These are phyloP conservation scores for Amoeboaphelidium protococcarum DNA, from an alignment of 371 early-diverging fungal genomes.

Conservation along the genomic window DNA sequence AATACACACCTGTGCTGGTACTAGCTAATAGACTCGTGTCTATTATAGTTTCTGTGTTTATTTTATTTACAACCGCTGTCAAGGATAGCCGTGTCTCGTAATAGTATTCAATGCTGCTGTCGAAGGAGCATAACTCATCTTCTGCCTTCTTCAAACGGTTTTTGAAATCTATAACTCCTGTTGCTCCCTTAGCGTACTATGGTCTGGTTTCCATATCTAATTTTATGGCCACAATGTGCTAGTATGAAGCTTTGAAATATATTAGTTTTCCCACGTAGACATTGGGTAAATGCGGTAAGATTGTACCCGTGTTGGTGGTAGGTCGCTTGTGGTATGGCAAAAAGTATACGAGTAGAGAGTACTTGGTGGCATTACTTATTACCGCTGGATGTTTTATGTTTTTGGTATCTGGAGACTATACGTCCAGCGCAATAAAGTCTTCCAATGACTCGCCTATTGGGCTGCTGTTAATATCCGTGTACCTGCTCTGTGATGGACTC, in stretches of 20 bases:
- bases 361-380: background rate
- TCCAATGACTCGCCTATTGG: background rate
- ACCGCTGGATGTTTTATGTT: background rate
- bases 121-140: too few species aligned
- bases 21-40: background rate
- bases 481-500: background rate
- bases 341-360: background rate
- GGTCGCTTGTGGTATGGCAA: background rate
- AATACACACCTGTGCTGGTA: background rate
- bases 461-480: background rate
- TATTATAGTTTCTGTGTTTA: background rate
- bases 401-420: background rate
- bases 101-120: too few species aligned
- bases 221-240: background rate
- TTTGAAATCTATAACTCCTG: too few species aligned
- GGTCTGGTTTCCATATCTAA: background rate
- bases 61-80: background rate
- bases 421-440: background rate
- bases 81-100: too few species aligned
- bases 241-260: constrained; percentile 1
- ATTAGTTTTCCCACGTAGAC: background rate
- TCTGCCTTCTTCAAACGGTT: too few species aligned
- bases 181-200: background rate
- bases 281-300: background rate
- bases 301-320: background rate